phyloP scores from a whole-genome alignment of 805 yeast genomes.

The Yamadazyma ubonensis region DNA sequence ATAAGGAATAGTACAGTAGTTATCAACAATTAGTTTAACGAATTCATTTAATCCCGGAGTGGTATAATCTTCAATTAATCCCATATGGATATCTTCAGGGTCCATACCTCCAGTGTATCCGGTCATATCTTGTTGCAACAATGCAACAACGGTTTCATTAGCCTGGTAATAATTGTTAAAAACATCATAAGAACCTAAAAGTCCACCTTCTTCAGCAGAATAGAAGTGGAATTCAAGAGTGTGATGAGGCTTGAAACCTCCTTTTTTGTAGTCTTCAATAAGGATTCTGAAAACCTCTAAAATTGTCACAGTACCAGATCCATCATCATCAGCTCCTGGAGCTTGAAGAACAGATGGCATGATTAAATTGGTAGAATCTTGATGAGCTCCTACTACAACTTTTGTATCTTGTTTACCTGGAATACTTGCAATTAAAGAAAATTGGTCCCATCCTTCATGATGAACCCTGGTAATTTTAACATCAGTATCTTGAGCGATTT shows the following conservation, averaged over 20 bases:
- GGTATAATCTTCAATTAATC: constrained; percentile 76
- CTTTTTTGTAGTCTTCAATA: constrained; percentile 31
- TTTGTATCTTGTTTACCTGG: constrained; percentile 49
- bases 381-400: constrained; percentile 86
- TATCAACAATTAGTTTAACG: constrained; percentile 57
- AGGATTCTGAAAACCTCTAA: constrained; percentile 73
- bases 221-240: constrained; percentile 92
- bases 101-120: constrained; percentile 62
- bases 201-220: constrained; percentile 93
- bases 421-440: constrained; percentile 68
- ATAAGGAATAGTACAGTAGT: constrained; percentile 67
- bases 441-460: constrained; percentile 77
- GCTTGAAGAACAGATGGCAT: constrained; percentile 69
- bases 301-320: constrained; percentile 80
- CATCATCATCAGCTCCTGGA: constrained; percentile 96
- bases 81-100: constrained; percentile 58
- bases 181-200: constrained; percentile 81
- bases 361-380: constrained; percentile 75
- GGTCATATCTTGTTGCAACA: constrained; percentile 96
- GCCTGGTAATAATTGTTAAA: constrained; percentile 51
- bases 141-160: constrained; percentile 62
- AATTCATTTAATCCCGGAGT: constrained; percentile 55
- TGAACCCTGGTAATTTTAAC: constrained; percentile 47
- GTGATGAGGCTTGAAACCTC: constrained; percentile 56
- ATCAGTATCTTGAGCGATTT: constrained; percentile 29